Percentiles rank a stretch among this genome's conserved stretches.
phyloP scores from a whole-genome alignment of 805 yeast genomes.

The Candida ovalis region DNA sequence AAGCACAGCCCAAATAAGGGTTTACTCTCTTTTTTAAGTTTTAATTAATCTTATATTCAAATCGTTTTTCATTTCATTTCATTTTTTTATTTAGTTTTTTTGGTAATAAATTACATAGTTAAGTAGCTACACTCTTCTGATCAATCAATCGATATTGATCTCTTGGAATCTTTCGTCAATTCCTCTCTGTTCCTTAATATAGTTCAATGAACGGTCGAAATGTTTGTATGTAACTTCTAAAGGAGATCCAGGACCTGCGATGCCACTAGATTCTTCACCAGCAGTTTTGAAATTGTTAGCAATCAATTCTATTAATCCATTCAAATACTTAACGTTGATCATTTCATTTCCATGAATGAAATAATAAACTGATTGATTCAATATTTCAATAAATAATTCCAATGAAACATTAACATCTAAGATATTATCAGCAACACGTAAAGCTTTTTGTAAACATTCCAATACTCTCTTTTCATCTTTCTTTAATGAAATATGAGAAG shows the following conservation, averaged over 20 bases:
- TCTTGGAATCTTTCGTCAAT: conserved; percentile 66
- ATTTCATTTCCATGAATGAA: conserved; percentile 74
- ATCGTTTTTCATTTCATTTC: no score
- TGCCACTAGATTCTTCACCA: conserved; percentile 8
- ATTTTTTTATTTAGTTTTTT: neutral
- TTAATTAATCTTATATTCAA: no score
- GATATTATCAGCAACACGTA: conserved; percentile 91
- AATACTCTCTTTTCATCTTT: conserved; percentile 66
- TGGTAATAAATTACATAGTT: neutral
- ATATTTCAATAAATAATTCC: conserved; percentile 84
- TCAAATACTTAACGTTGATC: conserved; percentile 71
- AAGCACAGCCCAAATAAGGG: neutral
- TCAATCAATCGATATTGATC: conserved; percentile 26
- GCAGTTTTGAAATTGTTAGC: conserved; percentile 50
- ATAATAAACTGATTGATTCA: conserved; percentile 81
- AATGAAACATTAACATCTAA: conserved; percentile 73
- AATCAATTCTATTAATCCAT: conserved; percentile 82
- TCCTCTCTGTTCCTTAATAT: conserved; percentile 63
- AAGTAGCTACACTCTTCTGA: neutral
- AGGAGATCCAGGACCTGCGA: conserved; percentile 2
- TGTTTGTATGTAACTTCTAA: conserved; percentile 43
- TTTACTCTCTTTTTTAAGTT: neutral
- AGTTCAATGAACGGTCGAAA: conserved; percentile 69
- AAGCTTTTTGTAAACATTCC: conserved; percentile 85
- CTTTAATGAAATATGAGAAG: conserved; percentile 26